phyloP scores from a whole-genome alignment of 2,329 filamentous ascomycete species.

The Botrytis tulipae region DNA sequence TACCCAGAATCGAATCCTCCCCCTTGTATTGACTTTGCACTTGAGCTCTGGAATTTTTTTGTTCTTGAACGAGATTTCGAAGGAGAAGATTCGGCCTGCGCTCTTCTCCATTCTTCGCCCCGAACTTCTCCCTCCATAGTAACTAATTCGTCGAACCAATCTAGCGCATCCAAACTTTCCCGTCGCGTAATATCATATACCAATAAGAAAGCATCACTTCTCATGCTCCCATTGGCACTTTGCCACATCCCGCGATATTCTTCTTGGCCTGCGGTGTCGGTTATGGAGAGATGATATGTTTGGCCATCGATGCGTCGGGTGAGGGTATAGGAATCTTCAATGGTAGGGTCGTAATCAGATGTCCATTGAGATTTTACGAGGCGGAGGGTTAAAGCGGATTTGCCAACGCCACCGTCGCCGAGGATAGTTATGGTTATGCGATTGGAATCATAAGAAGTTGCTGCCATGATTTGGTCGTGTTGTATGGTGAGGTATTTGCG shows the following conservation, averaged over 20 bases:
- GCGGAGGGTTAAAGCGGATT: conserved; percentile 80
- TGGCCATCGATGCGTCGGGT: conserved; percentile 75
- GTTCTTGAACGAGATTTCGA: conserved; percentile 49
- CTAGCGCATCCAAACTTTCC: conserved; percentile 66
- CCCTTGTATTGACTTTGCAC: conserved; percentile 25
- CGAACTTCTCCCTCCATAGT: conserved; percentile 53
- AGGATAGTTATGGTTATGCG: conserved; percentile 75
- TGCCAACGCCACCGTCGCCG: conserved; percentile 81
- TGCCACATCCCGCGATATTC: conserved; percentile 86
- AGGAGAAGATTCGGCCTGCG: background rate
- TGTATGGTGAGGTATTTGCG: background rate
- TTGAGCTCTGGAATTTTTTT: conserved; percentile 58
- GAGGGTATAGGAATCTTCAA: conserved; percentile 82
- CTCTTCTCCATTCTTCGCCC: conserved; percentile 5
- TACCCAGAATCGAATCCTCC: conserved; percentile 28
- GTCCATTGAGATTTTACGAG: conserved; percentile 83
- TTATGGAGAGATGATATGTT: conserved; percentile 74
- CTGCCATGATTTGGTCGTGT: background rate
- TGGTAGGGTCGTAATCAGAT: conserved; percentile 76
- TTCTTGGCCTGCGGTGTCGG: conserved; percentile 85
- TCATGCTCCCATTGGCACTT: conserved; percentile 61
- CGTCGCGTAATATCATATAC: conserved; percentile 82
- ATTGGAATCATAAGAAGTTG: conserved; percentile 20
- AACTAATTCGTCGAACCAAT: conserved; percentile 80
- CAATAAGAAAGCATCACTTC: conserved; percentile 78